Base-by-base conservation (phyloP, 106 monocot species). In the Ottelia alismoides region DNA sequence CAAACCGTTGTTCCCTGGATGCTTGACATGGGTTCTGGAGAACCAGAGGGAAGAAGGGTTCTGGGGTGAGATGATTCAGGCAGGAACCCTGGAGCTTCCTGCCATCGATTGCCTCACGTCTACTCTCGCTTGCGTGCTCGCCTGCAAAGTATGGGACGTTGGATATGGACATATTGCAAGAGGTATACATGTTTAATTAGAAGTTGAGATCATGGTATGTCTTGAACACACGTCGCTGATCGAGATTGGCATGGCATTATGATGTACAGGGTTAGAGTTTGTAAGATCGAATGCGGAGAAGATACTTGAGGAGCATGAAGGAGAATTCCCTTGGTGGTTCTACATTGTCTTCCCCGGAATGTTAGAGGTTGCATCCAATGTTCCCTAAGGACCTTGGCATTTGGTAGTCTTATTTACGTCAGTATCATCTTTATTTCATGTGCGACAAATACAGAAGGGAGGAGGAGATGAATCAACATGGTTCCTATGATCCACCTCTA, bases 271-370 rank as follows among this genome's bases (percentile, higher is more conserved):
- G 16, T 43, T 58, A 50, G 25, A 25, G 19, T 67, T 58, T 28
- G 11, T 67, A 1, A 31, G 28, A 6, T 18, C 31, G 12, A 58
- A 49, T 49, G 44, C 26, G 21, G 49, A 49, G 18, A 40, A 35
- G 17, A 2, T 67, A 20, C 35, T 67, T 17, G 14, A 21, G 20
- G 17, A 57, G 25, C 26, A 51, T 2, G 35, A 51, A 11, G 68
- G 26, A 9, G 19, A 11, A 21, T 1, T 22, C 0, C 68, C 53
- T 11, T 17, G 29, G 12, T 69, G 68, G 68, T 69, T 69, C 22
- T 27, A 27, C 0, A 53, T 69, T 4, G 53, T 69, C 1, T 69
- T 69, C 52, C 68, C 68, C 11, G 68, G 68, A 1, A 60, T 69
- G 53, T 31, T 69, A 10, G 68, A 69, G 51, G 31, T 69, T 20